phyloP scores from a whole-genome alignment of 176 grass and related monocot genomes.

The Ensete ventricosum region DNA sequence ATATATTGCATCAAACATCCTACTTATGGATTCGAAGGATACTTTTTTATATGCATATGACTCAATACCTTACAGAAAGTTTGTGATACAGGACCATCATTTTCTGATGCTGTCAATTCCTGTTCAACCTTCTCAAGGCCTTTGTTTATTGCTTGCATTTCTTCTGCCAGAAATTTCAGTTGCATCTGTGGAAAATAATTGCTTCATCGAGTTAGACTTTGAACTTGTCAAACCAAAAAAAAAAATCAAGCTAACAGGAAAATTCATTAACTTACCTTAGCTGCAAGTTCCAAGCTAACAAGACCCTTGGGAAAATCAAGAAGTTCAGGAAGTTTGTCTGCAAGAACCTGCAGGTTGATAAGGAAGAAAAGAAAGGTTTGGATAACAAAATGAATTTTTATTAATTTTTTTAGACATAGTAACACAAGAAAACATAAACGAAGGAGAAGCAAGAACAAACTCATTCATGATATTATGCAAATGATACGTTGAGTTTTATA shows the following conservation, averaged over 20 bases:
- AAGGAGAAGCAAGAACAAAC: not conserved
- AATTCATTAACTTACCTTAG: constrained; percentile 47
- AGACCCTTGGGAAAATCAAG: constrained; percentile 90
- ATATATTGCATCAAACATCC: not conserved
- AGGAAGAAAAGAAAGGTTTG: not conserved
- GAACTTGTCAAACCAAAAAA: not conserved
- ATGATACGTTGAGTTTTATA: not conserved
- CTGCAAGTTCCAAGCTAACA: constrained; percentile 67
- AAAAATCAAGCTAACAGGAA: constrained; percentile 8
- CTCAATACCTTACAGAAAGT: constrained; percentile 52
- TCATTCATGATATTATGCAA: not conserved
- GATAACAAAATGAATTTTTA: not conserved
- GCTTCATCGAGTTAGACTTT: constrained; percentile 6
- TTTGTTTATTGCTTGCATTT: constrained; percentile 99
- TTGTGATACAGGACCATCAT: constrained; percentile 85
- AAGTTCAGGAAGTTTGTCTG: constrained; percentile 94
- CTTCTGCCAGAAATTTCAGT: constrained; percentile 89
- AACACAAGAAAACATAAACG: not conserved
- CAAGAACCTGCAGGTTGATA: constrained; percentile 49
- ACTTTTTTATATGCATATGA: not conserved
- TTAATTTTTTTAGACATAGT: not conserved
- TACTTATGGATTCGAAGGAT: not conserved
- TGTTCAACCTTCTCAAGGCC: constrained; percentile 97
- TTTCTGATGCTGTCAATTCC: constrained; percentile 90
- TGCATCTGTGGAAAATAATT: constrained; percentile 70